Conservation (phyloP, 2,329 filamentous ascomycete genomes). For the Corynespora cassiicola region DNA sequence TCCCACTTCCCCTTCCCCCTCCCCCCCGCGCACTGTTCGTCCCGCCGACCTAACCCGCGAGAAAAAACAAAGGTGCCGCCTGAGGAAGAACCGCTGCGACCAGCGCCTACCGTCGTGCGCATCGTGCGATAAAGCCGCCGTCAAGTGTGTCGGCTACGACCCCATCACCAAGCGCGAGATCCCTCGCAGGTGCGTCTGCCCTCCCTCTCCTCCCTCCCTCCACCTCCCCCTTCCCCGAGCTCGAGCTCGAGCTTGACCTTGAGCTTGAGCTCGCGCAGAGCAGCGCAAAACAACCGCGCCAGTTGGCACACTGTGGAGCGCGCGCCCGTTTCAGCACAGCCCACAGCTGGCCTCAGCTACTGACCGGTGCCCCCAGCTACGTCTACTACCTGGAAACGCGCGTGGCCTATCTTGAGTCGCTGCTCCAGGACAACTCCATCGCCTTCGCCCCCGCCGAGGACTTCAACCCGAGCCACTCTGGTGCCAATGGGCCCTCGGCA, state of each 20-base stretch:
- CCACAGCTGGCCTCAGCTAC: slow-evolving; percentile 10
- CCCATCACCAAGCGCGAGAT: slow-evolving; percentile 97
- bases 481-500: slow-evolving; percentile 37
- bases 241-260: too few species aligned
- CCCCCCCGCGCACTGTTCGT: slow-evolving; percentile 60
- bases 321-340: slow-evolving; percentile 8
- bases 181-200: slow-evolving; percentile 67
- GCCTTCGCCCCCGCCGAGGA: slow-evolving; percentile 72
- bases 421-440: slow-evolving; percentile 74
- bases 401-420: slow-evolving; percentile 79
- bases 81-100: slow-evolving; percentile 94
- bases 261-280: too few species aligned
- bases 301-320: too few species aligned
- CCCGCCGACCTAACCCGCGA: too few species aligned
- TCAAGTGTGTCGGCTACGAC: slow-evolving; percentile 93
- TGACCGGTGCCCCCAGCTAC: slow-evolving; percentile 67
- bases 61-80: slow-evolving; percentile 70
- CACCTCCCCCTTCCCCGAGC: slow-evolving; percentile 5
- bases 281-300: too few species aligned
- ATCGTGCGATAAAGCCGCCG: slow-evolving; percentile 89
- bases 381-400: slow-evolving; percentile 93
- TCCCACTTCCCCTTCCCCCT: slow-evolving; percentile 80
- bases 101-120: slow-evolving; percentile 90
- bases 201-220: slow-evolving; percentile 1
- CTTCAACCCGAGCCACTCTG: slow-evolving; percentile 58